These are phyloP conservation scores for Phialophora chinensis DNA, from an alignment of 2,329 filamentous ascomycete genomes.

Conservation along the genomic window DNA sequence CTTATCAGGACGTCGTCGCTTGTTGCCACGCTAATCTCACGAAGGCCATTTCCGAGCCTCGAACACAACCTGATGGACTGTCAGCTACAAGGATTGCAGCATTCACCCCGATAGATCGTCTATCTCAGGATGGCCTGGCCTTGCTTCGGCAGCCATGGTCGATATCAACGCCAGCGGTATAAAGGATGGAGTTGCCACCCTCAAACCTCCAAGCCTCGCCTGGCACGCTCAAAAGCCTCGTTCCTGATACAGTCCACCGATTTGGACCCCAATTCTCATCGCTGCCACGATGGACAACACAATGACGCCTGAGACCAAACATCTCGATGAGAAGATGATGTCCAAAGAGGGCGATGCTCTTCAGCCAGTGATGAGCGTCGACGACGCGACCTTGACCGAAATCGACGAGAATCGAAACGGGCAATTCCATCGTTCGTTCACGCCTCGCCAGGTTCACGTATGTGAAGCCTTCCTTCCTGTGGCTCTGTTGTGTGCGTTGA, in stretches of 20 bases:
- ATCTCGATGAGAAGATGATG: neutral
- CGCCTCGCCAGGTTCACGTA: slow-evolving; percentile 10
- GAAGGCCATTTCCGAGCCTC: neutral
- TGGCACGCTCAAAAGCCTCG: neutral
- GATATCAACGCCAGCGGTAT: neutral
- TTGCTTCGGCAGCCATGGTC: neutral
- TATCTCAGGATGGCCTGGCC: neutral
- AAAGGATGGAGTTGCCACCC: neutral
- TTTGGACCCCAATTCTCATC: neutral
- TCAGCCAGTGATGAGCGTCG: neutral
- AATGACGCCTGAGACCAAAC: neutral
- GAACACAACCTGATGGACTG: neutral
- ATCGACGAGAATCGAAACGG: slow-evolving; percentile 2
- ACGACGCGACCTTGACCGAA: neutral
- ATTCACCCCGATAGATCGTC: neutral
- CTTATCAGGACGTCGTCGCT: neutral
- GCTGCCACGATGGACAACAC: neutral
- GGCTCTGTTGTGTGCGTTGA: neutral
- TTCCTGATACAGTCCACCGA: neutral
- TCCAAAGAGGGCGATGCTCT: neutral
- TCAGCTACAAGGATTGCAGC: neutral
- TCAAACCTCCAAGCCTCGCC: neutral
- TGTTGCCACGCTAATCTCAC: neutral
- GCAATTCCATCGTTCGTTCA: slow-evolving; percentile 4
- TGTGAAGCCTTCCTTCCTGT: neutral